A percentile compares a stretch with the other conserved stretches of the same genome.
phyloP scores from a whole-genome alignment of 1,284 basidiomycete species.

The Ustilago bromivora region DNA sequence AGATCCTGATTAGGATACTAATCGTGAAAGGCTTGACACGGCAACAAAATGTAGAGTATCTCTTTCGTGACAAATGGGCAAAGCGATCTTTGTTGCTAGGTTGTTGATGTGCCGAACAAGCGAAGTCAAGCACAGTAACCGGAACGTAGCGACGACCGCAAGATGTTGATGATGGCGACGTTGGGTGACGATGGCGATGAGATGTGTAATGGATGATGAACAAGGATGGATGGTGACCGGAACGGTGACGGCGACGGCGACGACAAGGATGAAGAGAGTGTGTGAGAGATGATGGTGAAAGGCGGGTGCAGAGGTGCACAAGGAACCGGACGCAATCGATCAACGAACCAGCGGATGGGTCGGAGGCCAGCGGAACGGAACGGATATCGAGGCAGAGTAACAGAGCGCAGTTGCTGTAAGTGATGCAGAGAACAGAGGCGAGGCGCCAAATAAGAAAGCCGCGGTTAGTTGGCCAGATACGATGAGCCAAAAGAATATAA shows the following conservation, averaged over 20 bases:
- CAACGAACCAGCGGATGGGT: neutral
- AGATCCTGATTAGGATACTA: neutral
- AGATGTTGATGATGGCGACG: neutral
- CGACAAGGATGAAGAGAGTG: neutral
- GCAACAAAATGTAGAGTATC: neutral
- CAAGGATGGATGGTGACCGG: too few relatives aligned
- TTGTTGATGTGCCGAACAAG: neutral
- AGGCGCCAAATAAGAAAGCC: constrained; percentile 1
- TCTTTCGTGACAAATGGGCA: neutral
- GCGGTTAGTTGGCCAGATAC: constrained; percentile 4
- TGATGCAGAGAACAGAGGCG: neutral
- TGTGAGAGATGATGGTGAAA: constrained; percentile 12
- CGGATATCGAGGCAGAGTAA: constrained; percentile 14
- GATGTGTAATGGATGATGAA: neutral
- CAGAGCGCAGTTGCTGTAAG: neutral
- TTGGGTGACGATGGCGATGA: constrained; percentile 5
- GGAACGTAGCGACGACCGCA: neutral
- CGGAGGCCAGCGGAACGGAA: constrained; percentile 10
- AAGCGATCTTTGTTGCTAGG: too few relatives aligned
- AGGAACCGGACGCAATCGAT: constrained; percentile 14
- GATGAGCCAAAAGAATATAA: constrained; percentile 11
- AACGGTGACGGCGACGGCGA: constrained; percentile 1
- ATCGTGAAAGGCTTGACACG: neutral
- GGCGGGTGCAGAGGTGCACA: constrained; percentile 31
- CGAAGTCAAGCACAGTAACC: neutral